Base-by-base conservation (phyloP, 371 early-diverging fungal species). In the Mortierella sp. region DNA sequence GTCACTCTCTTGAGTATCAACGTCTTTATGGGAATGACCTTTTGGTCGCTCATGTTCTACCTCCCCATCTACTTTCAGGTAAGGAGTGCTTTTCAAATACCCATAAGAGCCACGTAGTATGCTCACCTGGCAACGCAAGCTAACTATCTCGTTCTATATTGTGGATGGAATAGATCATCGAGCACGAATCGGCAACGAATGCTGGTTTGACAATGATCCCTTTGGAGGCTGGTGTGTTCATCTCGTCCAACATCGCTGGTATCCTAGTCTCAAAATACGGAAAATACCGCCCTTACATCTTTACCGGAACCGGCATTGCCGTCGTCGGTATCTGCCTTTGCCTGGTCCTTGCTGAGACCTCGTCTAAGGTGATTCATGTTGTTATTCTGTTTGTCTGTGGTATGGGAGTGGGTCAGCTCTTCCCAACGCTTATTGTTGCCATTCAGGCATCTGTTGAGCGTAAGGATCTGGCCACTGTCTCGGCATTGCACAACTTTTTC, bases 11-110 rank as follows among this genome's bases (percentile, higher is more conserved):
- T 89, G 26, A 50, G 83, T n/a, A 80, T 89, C 57, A 88, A 89
- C 38, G 88, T 94, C 77, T 92, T 89, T 71, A 79, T 96, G 77
- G 97, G 96, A 28, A 91, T 95, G 65, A 88, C 91, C 38, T 94
- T 95, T 71, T 91, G 94, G 73, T 90, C 92, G 31, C 90, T 94
- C 8, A 84, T 95, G 31, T 97, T 94, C 75, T 95, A 94, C 83
- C 91, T 93, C 3, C 92, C 95, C 21, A 88, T 95, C 5, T 97
- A 93, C 88, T 96, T 95, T 88, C 95, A 95, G 77, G 85, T 84
- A 81, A 45, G 34, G 10, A 24, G 8, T 31, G 31, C 63, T 13
- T 50, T 50, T 50, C 50, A 26, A 31, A 9, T 50, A 86, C 82
- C 88, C 89, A 0, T 90, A 90, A 52, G 81, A 89, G 7, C 10